phyloP scores from a whole-genome alignment of 768 basidiomycete genomes.

The Pleurotus giganteus region DNA sequence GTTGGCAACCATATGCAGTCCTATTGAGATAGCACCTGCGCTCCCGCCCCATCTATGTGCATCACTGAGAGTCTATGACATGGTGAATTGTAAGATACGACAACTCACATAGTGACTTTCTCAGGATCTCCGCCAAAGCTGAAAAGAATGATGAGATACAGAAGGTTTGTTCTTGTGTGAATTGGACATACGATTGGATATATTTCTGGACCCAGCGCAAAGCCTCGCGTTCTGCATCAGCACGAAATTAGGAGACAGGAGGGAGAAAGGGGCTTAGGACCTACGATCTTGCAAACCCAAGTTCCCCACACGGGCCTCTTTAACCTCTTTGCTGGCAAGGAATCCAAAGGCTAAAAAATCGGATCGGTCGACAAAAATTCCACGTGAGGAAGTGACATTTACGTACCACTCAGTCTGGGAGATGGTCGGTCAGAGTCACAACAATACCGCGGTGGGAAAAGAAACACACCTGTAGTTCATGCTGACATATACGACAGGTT shows the following conservation, averaged over 20 bases:
- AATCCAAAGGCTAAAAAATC: constrained; percentile 45
- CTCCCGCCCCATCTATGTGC: constrained; percentile 36
- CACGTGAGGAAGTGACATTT: neutral
- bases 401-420: neutral
- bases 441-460: neutral
- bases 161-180: neutral
- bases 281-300: constrained; percentile 67
- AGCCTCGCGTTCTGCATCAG: constrained; percentile 47
- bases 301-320: constrained; percentile 52
- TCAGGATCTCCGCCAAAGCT: constrained; percentile 63
- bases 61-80: neutral
- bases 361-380: neutral
- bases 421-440: neutral
- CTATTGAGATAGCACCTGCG: constrained; percentile 50
- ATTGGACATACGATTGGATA: constrained; percentile 32
- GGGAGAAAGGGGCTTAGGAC: constrained; percentile 16
- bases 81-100: neutral
- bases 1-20: constrained; percentile 41
- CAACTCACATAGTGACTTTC: constrained; percentile 54
- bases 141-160: neutral
- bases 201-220: constrained; percentile 68
- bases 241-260: neutral
- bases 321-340: constrained; percentile 48
- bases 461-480: constrained; percentile 45
- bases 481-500: constrained; percentile 50